Percentiles rank a stretch among this genome's conserved stretches.
Evolutionary conservation across 257 asterid species (phyloP).

Genomic region (Primulina huaijiensis): DNA sequence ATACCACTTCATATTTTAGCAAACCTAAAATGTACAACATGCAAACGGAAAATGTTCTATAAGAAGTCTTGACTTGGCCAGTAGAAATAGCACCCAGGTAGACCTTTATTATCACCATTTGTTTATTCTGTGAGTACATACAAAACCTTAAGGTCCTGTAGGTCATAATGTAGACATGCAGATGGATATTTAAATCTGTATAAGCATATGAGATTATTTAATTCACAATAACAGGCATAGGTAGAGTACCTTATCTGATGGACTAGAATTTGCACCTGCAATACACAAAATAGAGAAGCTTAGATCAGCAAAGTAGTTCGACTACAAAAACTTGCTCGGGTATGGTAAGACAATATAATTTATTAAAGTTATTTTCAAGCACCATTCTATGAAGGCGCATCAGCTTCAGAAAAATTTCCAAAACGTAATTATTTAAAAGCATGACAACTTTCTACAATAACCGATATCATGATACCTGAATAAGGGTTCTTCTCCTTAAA

Average conservation of each 20-base stretch:
- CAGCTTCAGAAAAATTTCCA: not conserved
- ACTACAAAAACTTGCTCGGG: not conserved
- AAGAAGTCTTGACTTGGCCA: not conserved
- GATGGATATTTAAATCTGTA: not conserved
- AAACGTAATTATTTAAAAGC: not conserved
- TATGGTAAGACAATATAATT: not conserved
- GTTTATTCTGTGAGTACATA: not conserved
- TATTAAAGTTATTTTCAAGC: not conserved
- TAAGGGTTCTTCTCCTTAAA: conserved; percentile 34
- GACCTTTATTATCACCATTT: not conserved
- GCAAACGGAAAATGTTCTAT: not conserved
- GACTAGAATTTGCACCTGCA: conserved; percentile 52
- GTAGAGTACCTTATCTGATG: conserved; percentile 54
- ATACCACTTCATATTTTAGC: not conserved
- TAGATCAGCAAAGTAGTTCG: conserved; percentile 17
- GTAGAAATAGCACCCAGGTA: not conserved
- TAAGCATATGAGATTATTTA: not conserved
- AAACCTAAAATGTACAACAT: not conserved
- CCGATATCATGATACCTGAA: conserved; percentile 32
- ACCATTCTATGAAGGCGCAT: not conserved
- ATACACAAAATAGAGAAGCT: conserved; percentile 28
- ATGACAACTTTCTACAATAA: not conserved
- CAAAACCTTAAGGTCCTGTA: not conserved
- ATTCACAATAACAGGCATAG: conserved; percentile 1
- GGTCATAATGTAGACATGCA: not conserved